Evolutionary conservation across 768 basidiomycete genomes (phyloP).

Genomic region (Strobilomyces dryophilus): DNA sequence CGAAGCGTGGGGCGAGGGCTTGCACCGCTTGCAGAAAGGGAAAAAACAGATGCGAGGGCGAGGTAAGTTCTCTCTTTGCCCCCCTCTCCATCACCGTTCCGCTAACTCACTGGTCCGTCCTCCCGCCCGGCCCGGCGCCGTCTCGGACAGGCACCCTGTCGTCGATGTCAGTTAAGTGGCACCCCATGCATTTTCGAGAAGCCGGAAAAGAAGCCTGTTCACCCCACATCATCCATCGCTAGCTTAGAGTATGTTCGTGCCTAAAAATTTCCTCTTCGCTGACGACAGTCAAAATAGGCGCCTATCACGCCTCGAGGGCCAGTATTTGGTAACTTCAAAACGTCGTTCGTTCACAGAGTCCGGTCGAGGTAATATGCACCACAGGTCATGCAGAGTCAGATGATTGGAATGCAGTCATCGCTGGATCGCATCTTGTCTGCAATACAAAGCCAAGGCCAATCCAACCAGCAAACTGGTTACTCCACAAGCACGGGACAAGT

Average conservation of each 20-base stretch:
- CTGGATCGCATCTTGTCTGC: constrained; percentile 76
- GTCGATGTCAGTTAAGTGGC: constrained; percentile 81
- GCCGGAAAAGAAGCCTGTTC: constrained; percentile 80
- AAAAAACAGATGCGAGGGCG: constrained; percentile 92
- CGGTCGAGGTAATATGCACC: not conserved
- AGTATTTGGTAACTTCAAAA: constrained; percentile 59
- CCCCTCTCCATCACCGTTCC: constrained; percentile 39
- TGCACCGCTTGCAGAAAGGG: constrained; percentile 88
- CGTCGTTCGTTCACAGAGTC: not conserved
- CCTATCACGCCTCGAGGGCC: constrained; percentile 78
- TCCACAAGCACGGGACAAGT: constrained; percentile 13
- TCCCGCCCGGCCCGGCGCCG: constrained; percentile 69
- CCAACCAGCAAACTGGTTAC: constrained; percentile 28
- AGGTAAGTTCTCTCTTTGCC: constrained; percentile 48
- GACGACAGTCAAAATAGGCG: constrained; percentile 46
- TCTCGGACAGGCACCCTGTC: constrained; percentile 74
- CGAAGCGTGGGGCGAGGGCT: constrained; percentile 85
- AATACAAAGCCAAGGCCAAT: constrained; percentile 45
- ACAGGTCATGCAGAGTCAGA: constrained; percentile 88
- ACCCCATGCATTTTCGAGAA: constrained; percentile 85
- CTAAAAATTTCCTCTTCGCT: constrained; percentile 7
- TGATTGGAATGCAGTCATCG: constrained; percentile 92
- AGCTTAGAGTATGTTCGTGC: constrained; percentile 65
- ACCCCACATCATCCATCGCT: constrained; percentile 53
- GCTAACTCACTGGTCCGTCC: constrained; percentile 61